Conservation (phyloP, 106 monocot genomes). For the Allium fistulosum region DNA sequence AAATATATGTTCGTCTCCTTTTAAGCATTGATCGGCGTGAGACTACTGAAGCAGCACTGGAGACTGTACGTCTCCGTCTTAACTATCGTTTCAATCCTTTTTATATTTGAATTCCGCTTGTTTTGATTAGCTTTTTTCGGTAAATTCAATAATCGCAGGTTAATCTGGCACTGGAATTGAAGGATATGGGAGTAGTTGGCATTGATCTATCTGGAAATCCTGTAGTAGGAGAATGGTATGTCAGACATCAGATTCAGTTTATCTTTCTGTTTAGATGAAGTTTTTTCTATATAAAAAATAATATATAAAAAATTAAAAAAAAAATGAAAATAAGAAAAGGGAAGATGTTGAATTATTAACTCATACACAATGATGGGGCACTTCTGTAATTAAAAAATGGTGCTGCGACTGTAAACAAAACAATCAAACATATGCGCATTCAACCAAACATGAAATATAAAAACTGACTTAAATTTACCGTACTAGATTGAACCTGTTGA, state of each 20-base stretch:
- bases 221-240: slow-evolving; percentile 84
- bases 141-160: slow-evolving; percentile 27
- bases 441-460: no score
- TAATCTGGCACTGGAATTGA: slow-evolving; percentile 76
- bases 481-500: no score
- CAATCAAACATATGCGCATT: no score
- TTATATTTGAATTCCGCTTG: neutral
- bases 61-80: slow-evolving; percentile 50
- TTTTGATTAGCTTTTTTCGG: neutral
- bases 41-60: slow-evolving; percentile 73
- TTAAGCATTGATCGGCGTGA: slow-evolving; percentile 92
- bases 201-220: slow-evolving; percentile 98
- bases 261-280: no score
- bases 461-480: no score
- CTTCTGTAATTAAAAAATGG: no score
- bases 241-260: neutral
- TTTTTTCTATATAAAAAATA: no score
- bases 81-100: neutral
- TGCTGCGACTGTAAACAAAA: no score
- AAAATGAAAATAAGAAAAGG: no score
- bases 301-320: no score
- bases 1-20: slow-evolving; percentile 71
- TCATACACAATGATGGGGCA: no score
- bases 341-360: no score
- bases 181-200: slow-evolving; percentile 75